These are phyloP conservation scores for Aureoboletus auriporus DNA, from an alignment of 768 basidiomycete species.

Conservation along the genomic window DNA sequence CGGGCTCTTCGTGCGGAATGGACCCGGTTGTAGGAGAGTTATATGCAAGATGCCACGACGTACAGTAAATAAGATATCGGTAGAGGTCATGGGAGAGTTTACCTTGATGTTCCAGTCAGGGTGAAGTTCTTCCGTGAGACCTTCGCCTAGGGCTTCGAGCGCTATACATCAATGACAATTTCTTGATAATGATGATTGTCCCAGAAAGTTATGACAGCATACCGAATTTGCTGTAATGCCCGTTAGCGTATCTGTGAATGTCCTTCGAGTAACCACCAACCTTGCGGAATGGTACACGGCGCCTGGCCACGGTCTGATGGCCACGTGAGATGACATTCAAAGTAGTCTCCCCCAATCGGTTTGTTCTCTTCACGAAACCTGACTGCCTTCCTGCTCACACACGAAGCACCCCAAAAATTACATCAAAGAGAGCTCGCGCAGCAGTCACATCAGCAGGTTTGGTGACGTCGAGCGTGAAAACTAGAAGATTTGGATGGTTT, in stretches of 20 bases:
- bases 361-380: slow-evolving; percentile 18
- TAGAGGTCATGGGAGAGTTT: neutral
- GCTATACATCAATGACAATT: neutral
- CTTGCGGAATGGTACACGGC: slow-evolving; percentile 21
- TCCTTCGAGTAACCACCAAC: slow-evolving; percentile 1
- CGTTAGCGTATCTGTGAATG: neutral
- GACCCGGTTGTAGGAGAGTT: too few relatives aligned
- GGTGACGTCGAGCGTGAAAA: slow-evolving; percentile 40
- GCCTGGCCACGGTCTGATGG: slow-evolving; percentile 17
- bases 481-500: slow-evolving; percentile 30
- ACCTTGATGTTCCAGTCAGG: slow-evolving; percentile 23
- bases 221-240: slow-evolving; percentile 14
- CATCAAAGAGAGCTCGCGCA: slow-evolving; percentile 37
- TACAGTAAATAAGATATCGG: too few relatives aligned
- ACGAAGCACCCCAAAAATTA: slow-evolving; percentile 44
- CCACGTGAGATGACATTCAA: slow-evolving; percentile 26
- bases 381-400: slow-evolving; percentile 32
- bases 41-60: too few relatives aligned
- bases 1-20: too few relatives aligned
- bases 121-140: slow-evolving; percentile 11
- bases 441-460: slow-evolving; percentile 24
- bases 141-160: slow-evolving; percentile 16
- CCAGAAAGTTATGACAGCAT: neutral
- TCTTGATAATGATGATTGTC: too few relatives aligned
- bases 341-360: slow-evolving; percentile 31